phyloP scores from a whole-genome alignment of 352 stramenopile species.

The Aphanomyces invadans region DNA sequence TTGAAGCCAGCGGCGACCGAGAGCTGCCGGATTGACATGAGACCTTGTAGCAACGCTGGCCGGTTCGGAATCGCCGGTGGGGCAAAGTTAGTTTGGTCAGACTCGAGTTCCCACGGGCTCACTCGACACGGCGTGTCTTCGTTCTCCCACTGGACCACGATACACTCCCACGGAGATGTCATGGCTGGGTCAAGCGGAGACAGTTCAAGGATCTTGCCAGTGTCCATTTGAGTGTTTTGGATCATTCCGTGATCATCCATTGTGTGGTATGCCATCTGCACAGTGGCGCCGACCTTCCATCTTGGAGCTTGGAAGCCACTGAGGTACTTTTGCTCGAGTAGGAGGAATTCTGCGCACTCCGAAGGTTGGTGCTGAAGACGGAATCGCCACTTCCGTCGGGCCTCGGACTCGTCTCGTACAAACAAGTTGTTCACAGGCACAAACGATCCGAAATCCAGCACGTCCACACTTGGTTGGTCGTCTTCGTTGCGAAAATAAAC shows the following conservation, averaged over 20 bases:
- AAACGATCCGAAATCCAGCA: constrained; percentile 54
- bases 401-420: constrained; percentile 32
- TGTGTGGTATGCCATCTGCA: constrained; percentile 68
- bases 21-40: constrained; percentile 57
- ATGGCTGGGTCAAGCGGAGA: constrained; percentile 16
- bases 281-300: constrained; percentile 59
- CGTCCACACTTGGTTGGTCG: constrained; percentile 29
- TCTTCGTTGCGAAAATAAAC: constrained; percentile 31
- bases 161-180: constrained; percentile 66
- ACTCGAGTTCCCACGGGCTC: constrained; percentile 75
- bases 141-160: constrained; percentile 66
- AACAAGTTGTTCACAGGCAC: constrained; percentile 56
- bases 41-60: constrained; percentile 40
- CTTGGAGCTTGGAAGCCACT: constrained; percentile 50
- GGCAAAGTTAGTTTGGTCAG: constrained; percentile 33
- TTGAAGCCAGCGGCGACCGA: constrained; percentile 74
- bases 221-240: constrained; percentile 44
- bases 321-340: constrained; percentile 77
- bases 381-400: constrained; percentile 44
- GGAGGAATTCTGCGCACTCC: constrained; percentile 75
- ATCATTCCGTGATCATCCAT: constrained; percentile 57
- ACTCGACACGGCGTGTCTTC: constrained; percentile 52
- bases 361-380: constrained; percentile 67
- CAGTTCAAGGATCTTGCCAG: constrained; percentile 50
- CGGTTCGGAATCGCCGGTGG: constrained; percentile 31